Evolutionary conservation across 768 basidiomycete genomes (phyloP).

Genomic region (Mycena pura): DNA sequence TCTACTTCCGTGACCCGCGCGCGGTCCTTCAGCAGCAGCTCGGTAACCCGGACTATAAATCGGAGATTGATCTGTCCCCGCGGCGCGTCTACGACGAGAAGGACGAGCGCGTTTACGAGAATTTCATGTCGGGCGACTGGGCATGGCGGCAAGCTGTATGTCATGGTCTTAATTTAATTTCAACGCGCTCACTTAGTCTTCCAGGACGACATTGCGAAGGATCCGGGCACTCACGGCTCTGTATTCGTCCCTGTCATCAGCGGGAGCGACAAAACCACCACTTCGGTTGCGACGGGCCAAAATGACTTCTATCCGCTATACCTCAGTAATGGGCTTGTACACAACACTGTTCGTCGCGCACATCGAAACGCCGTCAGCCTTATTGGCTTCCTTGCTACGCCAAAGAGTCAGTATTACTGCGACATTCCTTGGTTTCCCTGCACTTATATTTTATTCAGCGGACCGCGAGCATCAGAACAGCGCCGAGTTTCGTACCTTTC

Average conservation of each 20-base stretch:
- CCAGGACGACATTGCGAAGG: background rate
- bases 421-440: slow-evolving; percentile 1
- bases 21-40: slow-evolving; percentile 20
- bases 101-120: slow-evolving; percentile 4
- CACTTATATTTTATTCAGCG: background rate
- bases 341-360: no score
- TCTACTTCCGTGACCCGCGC: slow-evolving; percentile 28
- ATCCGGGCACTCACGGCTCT: slow-evolving; percentile 30
- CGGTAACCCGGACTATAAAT: slow-evolving; percentile 24
- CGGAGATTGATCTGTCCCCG: slow-evolving; percentile 23
- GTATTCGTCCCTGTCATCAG: slow-evolving; percentile 41
- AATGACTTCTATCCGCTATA: slow-evolving; percentile 45
- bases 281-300: slow-evolving; percentile 45
- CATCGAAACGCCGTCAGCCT: slow-evolving; percentile 38
- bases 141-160: slow-evolving; percentile 32
- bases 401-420: slow-evolving; percentile 35
- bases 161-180: slow-evolving; percentile 31
- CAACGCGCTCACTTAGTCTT: slow-evolving; percentile 27
- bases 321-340: slow-evolving; percentile 34
- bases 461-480: background rate
- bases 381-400: slow-evolving; percentile 38
- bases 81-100: slow-evolving; percentile 18
- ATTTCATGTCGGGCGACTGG: slow-evolving; percentile 35
- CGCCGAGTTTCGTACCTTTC: slow-evolving; percentile 28
- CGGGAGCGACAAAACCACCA: slow-evolving; percentile 46